phyloP scores from a whole-genome alignment of 306 rosid species.

The Hylodesmum podocarpum region DNA sequence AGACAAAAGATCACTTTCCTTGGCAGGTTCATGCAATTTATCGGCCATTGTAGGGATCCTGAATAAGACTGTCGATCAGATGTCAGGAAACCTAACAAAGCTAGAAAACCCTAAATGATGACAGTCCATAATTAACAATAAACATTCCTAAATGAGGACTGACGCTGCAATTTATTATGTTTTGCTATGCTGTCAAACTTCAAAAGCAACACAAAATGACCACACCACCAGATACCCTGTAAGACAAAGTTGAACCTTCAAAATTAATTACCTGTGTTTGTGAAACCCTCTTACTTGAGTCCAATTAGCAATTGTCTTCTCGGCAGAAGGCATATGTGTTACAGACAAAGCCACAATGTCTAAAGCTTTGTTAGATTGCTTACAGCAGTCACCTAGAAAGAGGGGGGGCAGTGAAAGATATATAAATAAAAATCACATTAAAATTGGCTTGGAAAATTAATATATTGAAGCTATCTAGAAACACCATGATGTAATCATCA shows the following conservation, averaged over 20 bases:
- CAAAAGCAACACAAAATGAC: not conserved
- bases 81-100: constrained; percentile 49
- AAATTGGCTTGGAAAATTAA: not conserved
- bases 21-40: constrained; percentile 41
- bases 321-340: constrained; percentile 18
- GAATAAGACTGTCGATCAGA: constrained; percentile 53
- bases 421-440: not conserved
- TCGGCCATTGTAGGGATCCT: constrained; percentile 61
- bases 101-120: constrained; percentile 19
- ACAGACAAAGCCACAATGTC: constrained; percentile 13
- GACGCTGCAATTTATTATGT: not conserved
- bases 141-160: not conserved
- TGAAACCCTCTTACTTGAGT: constrained; percentile 32
- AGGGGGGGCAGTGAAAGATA: too few species aligned
- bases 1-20: constrained; percentile 52
- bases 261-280: constrained; percentile 39
- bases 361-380: constrained; percentile 28
- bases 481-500: not conserved
- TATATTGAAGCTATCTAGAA: not conserved
- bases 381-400: constrained; percentile 39
- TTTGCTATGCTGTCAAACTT: not conserved
- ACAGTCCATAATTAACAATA: not conserved
- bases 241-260: constrained; percentile 10
- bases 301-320: constrained; percentile 26
- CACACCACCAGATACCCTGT: not conserved